Evolutionary conservation across 2,329 filamentous ascomycete genomes (phyloP), one percentile per base, ranked within the genome.

Genomic region (Penicillium sp.): DNA sequence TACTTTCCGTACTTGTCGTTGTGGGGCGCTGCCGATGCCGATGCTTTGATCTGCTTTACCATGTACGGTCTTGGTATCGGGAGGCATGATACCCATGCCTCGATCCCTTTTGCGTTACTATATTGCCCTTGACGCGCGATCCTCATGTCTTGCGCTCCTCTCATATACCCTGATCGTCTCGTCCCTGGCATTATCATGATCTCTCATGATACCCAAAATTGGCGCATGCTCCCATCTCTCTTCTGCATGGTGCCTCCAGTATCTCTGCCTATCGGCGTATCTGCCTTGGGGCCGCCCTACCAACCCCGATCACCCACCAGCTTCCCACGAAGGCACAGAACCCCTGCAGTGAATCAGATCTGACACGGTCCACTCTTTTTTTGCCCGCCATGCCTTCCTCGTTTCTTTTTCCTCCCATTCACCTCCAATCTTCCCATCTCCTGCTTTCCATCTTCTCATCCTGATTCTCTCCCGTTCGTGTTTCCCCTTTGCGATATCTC

Each of bases 291-390:
- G 20, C 34, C 49, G 37, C 34, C 34, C 45, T 49, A 47, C 39
- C 39, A 20, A 7, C 28, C 22, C 14, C 22, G 37, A 39, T 20
- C 35, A 39, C 37, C 22, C 34, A 38, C 50, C 50, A 20, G 31
- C 48, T 7, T 37, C n/a, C 34, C 34, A 50, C 34, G 28, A 37
- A 50, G 34, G 48, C 48, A 56, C 39, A 37, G n/a, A 43, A 67
- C 66, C 66, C 66, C 65, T 68, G 66, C 66, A 66, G 62, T 64
- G 60, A 58, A 67, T 63, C 55, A 62, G 62, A 66, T 64, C 62
- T 63, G 67, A 60, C 60, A 67, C 61, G 63, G 58, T 62, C 65
- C 67, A 64, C 64, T 62, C 57, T 62, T 64, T 62, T 64, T 63
- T 38, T 49, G 49, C 49, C 34, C 25, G 17, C 28, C 28, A 34